These are phyloP conservation scores for Catharanthus roseus DNA, from an alignment of 257 asterid species.

Conservation along the genomic window DNA sequence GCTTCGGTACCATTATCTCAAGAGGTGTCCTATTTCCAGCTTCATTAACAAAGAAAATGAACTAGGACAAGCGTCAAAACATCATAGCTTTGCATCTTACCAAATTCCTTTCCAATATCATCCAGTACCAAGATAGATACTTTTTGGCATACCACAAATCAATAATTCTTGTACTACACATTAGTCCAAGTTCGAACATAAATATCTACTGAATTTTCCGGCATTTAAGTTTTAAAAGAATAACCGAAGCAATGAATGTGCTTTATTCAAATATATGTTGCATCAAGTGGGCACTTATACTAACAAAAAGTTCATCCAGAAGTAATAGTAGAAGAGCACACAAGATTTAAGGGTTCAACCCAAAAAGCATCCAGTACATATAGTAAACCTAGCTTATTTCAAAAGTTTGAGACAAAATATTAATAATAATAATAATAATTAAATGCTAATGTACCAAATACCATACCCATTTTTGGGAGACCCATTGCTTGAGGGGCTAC, in stretches of 20 bases:
- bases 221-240: neutral
- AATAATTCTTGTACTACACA: neutral
- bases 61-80: neutral
- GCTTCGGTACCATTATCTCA: neutral
- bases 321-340: neutral
- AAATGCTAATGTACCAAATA: conserved; percentile 7
- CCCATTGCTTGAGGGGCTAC: conserved; percentile 30
- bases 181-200: neutral
- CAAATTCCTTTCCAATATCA: neutral
- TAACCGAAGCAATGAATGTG: neutral
- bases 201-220: neutral
- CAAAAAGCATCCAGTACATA: no score
- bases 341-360: no score
- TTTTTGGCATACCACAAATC: neutral
- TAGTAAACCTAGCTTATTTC: neutral
- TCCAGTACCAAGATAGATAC: neutral
- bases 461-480: conserved; percentile 20
- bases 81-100: neutral
- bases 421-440: neutral
- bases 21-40: neutral
- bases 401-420: neutral
- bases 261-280: neutral
- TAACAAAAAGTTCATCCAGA: neutral
- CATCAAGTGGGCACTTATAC: neutral
- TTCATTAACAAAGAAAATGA: neutral